A percentile compares a stretch with the other conserved stretches of the same genome.
phyloP scores from a whole-genome alignment of 306 rosid species.

The Inga oerstediana region DNA sequence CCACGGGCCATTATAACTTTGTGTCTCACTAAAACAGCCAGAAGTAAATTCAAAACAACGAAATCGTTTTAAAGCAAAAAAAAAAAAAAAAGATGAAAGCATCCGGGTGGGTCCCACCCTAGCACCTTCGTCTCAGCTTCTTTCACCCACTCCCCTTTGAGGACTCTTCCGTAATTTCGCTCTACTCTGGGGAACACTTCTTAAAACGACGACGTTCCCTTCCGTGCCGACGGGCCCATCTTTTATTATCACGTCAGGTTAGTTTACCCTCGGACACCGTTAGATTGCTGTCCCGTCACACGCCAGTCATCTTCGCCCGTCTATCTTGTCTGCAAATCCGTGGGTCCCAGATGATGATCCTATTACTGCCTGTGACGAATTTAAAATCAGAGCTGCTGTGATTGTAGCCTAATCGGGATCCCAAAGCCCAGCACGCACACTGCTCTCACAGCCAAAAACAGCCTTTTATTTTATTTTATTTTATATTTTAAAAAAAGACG shows the following conservation, averaged over 20 bases:
- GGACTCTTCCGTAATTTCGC: constrained; percentile 34
- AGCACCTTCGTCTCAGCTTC: not conserved
- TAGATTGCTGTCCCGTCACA: constrained; percentile 30
- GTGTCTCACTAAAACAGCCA: not conserved
- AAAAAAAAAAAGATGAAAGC: not conserved
- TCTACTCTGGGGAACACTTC: not conserved
- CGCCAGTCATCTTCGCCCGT: not conserved
- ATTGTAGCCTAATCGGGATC: not conserved
- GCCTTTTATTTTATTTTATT: constrained; percentile 30
- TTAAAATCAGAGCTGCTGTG: constrained; percentile 19
- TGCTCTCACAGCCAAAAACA: constrained; percentile 37
- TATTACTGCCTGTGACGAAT: constrained; percentile 40
- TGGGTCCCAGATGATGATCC: not conserved
- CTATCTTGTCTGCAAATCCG: not conserved
- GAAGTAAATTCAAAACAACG: not conserved
- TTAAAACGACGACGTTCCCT: constrained; percentile 47
- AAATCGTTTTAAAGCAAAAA: not conserved
- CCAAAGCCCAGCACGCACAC: constrained; percentile 41
- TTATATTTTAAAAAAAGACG: constrained; percentile 2
- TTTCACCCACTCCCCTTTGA: not conserved
- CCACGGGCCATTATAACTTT: not conserved
- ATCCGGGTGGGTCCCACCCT: not conserved
- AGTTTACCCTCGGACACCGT: constrained; percentile 32
- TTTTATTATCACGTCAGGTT: not conserved
- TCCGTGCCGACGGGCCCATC: constrained; percentile 40